A percentile compares a stretch with the other conserved stretches of the same genome.
Conservation (phyloP, 768 basidiomycete species). For the Amanita rubescens region DNA sequence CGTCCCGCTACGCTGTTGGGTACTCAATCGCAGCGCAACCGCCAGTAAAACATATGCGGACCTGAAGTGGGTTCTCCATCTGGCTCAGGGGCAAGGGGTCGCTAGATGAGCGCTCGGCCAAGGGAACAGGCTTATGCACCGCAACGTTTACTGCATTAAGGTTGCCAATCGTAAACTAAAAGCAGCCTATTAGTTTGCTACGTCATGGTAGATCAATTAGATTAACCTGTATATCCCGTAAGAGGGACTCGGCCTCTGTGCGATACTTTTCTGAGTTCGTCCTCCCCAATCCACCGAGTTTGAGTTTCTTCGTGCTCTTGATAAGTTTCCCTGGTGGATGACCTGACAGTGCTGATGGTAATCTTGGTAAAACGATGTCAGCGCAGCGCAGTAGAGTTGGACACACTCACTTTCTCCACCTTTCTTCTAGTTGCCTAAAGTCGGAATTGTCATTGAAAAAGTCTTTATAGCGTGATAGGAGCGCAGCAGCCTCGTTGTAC, state of each 20-base stretch:
- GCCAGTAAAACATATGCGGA: neutral
- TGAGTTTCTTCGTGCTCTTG: neutral
- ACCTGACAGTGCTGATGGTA: neutral
- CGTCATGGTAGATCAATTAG: neutral
- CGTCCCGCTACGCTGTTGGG: neutral
- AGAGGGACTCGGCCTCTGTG: neutral
- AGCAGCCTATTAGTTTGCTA: neutral
- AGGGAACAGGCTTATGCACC: neutral
- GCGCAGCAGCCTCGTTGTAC: neutral
- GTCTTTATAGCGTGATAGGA: slow-evolving; percentile 2
- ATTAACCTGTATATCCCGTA: slow-evolving; percentile 5
- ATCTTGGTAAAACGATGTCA: neutral
- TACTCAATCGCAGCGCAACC: neutral
- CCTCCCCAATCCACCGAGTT: neutral
- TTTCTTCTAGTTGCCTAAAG: neutral
- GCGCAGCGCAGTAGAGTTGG: neutral
- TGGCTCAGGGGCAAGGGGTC: neutral
- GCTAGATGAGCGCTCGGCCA: slow-evolving; percentile 2
- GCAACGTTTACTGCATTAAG: neutral
- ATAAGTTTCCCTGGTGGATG: slow-evolving; percentile 1
- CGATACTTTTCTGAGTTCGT: neutral
- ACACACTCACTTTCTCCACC: neutral
- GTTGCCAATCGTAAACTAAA: neutral
- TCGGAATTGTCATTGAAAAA: neutral
- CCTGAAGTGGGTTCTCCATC: neutral